phyloP scores from a whole-genome alignment of 2,329 filamentous ascomycete species.

The Colletotrichum somersetense region DNA sequence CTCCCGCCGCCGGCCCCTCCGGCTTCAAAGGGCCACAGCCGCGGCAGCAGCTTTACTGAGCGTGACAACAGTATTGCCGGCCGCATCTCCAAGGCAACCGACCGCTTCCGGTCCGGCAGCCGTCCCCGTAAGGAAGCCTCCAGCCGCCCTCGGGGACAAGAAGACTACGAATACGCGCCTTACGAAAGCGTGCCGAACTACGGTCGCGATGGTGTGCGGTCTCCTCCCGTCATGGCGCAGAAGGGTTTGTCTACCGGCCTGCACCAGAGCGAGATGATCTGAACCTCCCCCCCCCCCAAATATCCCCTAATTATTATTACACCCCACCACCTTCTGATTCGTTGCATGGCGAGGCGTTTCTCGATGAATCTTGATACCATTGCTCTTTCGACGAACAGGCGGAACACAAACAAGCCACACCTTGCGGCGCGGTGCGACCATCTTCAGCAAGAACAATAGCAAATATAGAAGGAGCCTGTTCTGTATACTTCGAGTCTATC shows the following conservation, averaged over 20 bases:
- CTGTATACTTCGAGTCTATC: constrained; percentile 43
- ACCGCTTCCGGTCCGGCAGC: constrained; percentile 71
- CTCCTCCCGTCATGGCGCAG: constrained; percentile 47
- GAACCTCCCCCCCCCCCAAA: constrained; percentile 38
- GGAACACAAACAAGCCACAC: constrained; percentile 11
- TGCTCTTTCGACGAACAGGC: constrained; percentile 22
- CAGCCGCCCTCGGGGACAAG: constrained; percentile 55
- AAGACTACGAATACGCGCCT: constrained; percentile 51
- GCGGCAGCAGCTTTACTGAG: constrained; percentile 68
- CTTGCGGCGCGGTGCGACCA: background rate
- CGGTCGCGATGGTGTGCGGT: constrained; percentile 53
- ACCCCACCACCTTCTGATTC: constrained; percentile 41
- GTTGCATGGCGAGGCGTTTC: constrained; percentile 58
- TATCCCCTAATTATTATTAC: constrained; percentile 36
- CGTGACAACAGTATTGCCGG: constrained; percentile 62
- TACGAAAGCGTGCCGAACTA: constrained; percentile 60
- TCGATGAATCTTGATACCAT: constrained; percentile 43
- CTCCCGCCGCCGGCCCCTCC: constrained; percentile 61
- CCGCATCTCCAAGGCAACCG: constrained; percentile 69
- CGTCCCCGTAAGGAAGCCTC: constrained; percentile 64
- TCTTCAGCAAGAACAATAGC: constrained; percentile 19
- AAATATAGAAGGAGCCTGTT: constrained; percentile 23
- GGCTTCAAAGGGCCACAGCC: constrained; percentile 61
- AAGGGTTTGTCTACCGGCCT: constrained; percentile 63
- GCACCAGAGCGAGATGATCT: constrained; percentile 69